Percentiles rank a stretch among this genome's conserved stretches.
These are phyloP conservation scores for Pyronema domesticum DNA, from an alignment of 495 filamentous ascomycete species.

Conservation along the genomic window DNA sequence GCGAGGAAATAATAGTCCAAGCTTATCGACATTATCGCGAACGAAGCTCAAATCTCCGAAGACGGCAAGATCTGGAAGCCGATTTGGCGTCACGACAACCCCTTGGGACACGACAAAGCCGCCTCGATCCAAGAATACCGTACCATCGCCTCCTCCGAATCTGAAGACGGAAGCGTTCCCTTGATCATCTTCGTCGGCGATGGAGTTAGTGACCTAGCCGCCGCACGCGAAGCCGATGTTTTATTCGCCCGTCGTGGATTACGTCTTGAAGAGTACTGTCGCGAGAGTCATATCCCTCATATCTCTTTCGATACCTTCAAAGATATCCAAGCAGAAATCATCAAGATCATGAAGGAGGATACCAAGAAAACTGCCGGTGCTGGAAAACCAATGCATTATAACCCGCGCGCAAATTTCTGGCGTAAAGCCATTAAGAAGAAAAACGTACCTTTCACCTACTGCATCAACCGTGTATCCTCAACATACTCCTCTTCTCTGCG, in stretches of 20 bases:
- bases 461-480: background rate
- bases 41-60: constrained; percentile 42
- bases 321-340: constrained; percentile 48
- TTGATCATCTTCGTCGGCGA: constrained; percentile 63
- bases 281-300: constrained; percentile 44
- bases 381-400: constrained; percentile 46
- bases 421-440: constrained; percentile 43
- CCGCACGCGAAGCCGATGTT: constrained; percentile 56
- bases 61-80: constrained; percentile 50
- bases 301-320: constrained; percentile 50
- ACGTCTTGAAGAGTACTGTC: constrained; percentile 53
- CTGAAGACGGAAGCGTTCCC: constrained; percentile 45
- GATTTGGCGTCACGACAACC: constrained; percentile 49
- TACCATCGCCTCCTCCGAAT: constrained; percentile 33
- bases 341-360: constrained; percentile 42
- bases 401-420: constrained; percentile 58
- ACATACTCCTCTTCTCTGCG: constrained; percentile 6
- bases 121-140: constrained; percentile 45
- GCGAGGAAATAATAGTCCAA: constrained; percentile 27
- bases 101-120: constrained; percentile 56
- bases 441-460: constrained; percentile 24
- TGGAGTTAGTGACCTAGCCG: constrained; percentile 57
- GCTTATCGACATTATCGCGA: constrained; percentile 53
- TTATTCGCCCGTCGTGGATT: constrained; percentile 55
- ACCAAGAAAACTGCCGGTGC: constrained; percentile 45